phyloP scores from a whole-genome alignment of 768 basidiomycete genomes.

The Sarcodon sp. region DNA sequence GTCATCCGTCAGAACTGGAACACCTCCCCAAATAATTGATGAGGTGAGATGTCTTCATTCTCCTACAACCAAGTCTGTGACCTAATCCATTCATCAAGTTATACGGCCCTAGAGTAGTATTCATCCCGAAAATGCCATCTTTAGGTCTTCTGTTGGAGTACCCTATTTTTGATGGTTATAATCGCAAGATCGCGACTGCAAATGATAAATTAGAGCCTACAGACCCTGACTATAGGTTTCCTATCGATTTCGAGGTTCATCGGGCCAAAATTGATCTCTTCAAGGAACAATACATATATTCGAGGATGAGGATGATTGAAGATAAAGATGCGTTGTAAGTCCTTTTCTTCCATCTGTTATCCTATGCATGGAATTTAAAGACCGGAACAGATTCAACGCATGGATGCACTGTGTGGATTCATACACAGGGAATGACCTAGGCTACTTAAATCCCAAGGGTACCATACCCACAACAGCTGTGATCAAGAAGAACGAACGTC shows the following conservation, averaged over 20 bases:
- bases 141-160: constrained; percentile 87
- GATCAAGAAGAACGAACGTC: constrained; percentile 42
- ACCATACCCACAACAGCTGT: constrained; percentile 62
- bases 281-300: constrained; percentile 79
- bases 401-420: constrained; percentile 72
- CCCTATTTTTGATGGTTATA: constrained; percentile 73
- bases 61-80: neutral
- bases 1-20: constrained; percentile 62
- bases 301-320: constrained; percentile 78
- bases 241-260: constrained; percentile 61
- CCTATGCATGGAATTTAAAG: neutral
- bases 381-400: constrained; percentile 52
- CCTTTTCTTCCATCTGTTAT: neutral
- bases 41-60: constrained; percentile 26
- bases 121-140: constrained; percentile 93
- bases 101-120: constrained; percentile 64
- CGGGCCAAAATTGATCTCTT: constrained; percentile 63
- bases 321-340: constrained; percentile 66
- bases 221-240: constrained; percentile 52
- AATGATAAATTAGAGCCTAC: constrained; percentile 36
- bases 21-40: constrained; percentile 63
- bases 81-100: constrained; percentile 29
- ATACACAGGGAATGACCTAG: constrained; percentile 67
- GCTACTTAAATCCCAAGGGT: constrained; percentile 68
- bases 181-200: constrained; percentile 34